Percentiles rank a stretch among this genome's conserved stretches.
phyloP scores from a whole-genome alignment of 2,329 filamentous ascomycete species.

The Colletotrichum cereale region DNA sequence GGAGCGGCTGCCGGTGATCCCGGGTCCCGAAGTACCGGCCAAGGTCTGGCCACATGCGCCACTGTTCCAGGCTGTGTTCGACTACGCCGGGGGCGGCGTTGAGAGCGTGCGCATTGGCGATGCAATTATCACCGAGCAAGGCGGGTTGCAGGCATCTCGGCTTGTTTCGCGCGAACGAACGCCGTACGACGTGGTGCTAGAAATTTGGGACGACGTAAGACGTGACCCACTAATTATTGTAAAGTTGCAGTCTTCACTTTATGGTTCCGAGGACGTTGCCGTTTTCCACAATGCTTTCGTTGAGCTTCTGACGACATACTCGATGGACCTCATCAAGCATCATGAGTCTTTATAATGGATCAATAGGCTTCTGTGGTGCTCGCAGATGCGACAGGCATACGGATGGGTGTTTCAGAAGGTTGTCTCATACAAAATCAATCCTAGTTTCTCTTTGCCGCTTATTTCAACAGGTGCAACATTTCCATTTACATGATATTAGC shows the following conservation, averaged over 20 bases:
- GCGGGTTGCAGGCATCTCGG: background rate
- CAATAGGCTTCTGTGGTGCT: too few species aligned
- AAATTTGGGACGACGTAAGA: constrained; percentile 10
- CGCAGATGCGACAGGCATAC: too few species aligned
- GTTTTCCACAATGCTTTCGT: background rate
- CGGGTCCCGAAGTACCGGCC: background rate
- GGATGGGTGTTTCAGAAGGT: too few species aligned
- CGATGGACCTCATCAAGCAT: background rate
- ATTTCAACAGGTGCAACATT: too few species aligned
- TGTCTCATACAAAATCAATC: too few species aligned
- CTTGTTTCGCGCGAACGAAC: constrained; percentile 17
- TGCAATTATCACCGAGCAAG: constrained; percentile 4
- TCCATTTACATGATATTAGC: too few species aligned
- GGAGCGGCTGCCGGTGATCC: background rate
- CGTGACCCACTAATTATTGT: constrained; percentile 18
- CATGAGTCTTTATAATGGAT: too few species aligned
- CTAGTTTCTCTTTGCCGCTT: too few species aligned
- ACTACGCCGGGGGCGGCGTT: constrained; percentile 10
- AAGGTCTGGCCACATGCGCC: constrained; percentile 13
- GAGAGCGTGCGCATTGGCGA: constrained; percentile 16
- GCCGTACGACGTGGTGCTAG: constrained; percentile 26
- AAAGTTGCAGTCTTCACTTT: constrained; percentile 19
- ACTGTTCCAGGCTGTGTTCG: constrained; percentile 24
- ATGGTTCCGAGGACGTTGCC: background rate
- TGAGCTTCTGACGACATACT: background rate